Conservation (phyloP, 2,329 filamentous ascomycete genomes). For the Akanthomyces uredinophilus region DNA sequence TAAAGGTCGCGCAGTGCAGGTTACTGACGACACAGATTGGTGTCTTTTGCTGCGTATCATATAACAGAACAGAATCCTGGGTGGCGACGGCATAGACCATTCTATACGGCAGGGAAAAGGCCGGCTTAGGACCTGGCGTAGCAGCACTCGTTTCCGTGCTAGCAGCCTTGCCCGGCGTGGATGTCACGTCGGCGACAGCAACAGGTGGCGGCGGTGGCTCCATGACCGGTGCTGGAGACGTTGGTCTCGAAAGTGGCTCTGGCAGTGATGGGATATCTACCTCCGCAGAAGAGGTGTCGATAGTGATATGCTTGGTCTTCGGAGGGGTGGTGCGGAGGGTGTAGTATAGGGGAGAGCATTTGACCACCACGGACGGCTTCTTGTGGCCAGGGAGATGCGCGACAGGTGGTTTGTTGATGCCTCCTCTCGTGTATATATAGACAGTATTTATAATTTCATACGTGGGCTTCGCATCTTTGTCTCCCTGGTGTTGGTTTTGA, state of each 20-base stretch:
- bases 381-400: conserved; percentile 95
- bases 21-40: conserved; percentile 95
- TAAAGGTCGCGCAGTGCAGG: conserved; percentile 94
- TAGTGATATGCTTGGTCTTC: conserved; percentile 80
- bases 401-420: conserved; percentile 93
- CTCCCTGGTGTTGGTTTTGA: conserved; percentile 66
- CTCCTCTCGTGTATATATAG: conserved; percentile 94
- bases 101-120: conserved; percentile 83
- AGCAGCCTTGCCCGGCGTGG: conserved; percentile 48
- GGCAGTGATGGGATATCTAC: conserved; percentile 79
- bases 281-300: conserved; percentile 86
- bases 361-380: conserved; percentile 93
- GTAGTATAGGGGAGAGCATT: conserved; percentile 88
- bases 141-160: conserved; percentile 40
- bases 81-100: conserved; percentile 97
- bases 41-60: conserved; percentile 94
- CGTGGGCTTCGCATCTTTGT: conserved; percentile 64
- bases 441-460: conserved; percentile 96
- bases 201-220: conserved; percentile 70
- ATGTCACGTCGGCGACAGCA: conserved; percentile 43
- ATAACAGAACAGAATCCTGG: conserved; percentile 88
- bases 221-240: conserved; percentile 61
- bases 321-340: conserved; percentile 65
- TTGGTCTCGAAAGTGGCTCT: conserved; percentile 67
- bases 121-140: conserved; percentile 57